Evolutionary conservation across 768 basidiomycete genomes (phyloP).

Genomic region (Leccinum ochraceum): DNA sequence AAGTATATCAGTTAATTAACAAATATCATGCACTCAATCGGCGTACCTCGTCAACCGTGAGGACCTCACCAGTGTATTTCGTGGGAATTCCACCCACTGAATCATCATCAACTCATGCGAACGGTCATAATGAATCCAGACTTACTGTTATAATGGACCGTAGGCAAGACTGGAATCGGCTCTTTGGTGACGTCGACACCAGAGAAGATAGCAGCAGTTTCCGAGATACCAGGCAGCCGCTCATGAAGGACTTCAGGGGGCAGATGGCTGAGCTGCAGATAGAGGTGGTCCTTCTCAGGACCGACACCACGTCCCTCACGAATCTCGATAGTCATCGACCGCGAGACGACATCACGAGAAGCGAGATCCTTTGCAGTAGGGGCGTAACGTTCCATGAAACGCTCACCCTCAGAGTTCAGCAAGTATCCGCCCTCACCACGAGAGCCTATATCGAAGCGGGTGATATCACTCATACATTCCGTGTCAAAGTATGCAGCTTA

Average conservation of each 20-base stretch:
- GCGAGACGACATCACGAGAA: slow-evolving; percentile 98
- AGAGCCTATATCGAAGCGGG: slow-evolving; percentile 59
- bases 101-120: slow-evolving; percentile 17
- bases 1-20: slow-evolving; percentile 2
- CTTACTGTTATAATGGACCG: slow-evolving; percentile 98
- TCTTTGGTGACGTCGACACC: slow-evolving; percentile 99
- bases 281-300: slow-evolving; percentile 96
- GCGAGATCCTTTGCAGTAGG: slow-evolving; percentile 99
- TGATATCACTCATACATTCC: slow-evolving; percentile 2
- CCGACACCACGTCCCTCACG: slow-evolving; percentile 99
- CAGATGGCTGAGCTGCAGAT: slow-evolving; percentile 94
- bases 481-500: slow-evolving; percentile 30
- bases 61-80: slow-evolving; percentile 94
- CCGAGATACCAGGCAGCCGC: slow-evolving; percentile 97
- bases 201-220: slow-evolving; percentile 98
- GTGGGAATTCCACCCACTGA: slow-evolving; percentile 99
- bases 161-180: slow-evolving; percentile 97
- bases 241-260: slow-evolving; percentile 95
- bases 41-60: slow-evolving; percentile 73
- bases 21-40: background rate
- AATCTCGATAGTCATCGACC: slow-evolving; percentile 98
- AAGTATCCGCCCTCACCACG: slow-evolving; percentile 99
- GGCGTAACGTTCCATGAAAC: slow-evolving; percentile 99
- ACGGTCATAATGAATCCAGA: slow-evolving; percentile 9
- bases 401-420: slow-evolving; percentile 97